A percentile compares a stretch with the other conserved stretches of the same genome.
Conservation (phyloP, 495 filamentous ascomycete genomes). For the Xylona heveae region DNA sequence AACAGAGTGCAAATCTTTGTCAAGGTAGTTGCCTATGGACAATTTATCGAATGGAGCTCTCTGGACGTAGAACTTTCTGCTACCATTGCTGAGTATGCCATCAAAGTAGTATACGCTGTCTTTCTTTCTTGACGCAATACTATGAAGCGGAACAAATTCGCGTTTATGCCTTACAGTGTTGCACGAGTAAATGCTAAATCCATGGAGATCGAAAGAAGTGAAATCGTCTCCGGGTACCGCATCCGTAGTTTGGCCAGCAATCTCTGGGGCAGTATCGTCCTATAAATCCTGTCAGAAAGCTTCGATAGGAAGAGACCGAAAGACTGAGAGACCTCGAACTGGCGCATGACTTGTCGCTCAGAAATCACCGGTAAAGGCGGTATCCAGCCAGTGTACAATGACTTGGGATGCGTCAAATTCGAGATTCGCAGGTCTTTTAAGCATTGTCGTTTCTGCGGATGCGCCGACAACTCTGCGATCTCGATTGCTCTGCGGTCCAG, state of each 20-base stretch:
- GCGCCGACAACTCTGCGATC: no score
- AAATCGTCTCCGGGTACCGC: slow-evolving; percentile 2
- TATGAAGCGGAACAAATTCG: slow-evolving; percentile 31
- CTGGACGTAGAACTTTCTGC: slow-evolving; percentile 23
- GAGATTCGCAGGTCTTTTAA: no score
- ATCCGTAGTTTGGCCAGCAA: no score
- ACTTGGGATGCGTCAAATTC: slow-evolving; percentile 15
- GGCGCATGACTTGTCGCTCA: slow-evolving; percentile 11
- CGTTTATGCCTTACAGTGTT: slow-evolving; percentile 13
- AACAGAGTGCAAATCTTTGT: slow-evolving; percentile 19
- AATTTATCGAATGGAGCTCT: slow-evolving; percentile 30
- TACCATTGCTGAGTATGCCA: slow-evolving; percentile 30
- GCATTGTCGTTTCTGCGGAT: no score
- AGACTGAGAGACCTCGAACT: slow-evolving; percentile 6
- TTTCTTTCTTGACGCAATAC: slow-evolving; percentile 18
- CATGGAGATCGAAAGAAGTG: slow-evolving; percentile 2
- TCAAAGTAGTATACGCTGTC: slow-evolving; percentile 28
- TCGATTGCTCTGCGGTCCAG: no score
- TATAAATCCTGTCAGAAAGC: no score
- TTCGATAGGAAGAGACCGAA: no score
- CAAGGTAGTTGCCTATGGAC: slow-evolving; percentile 44
- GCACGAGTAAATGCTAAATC: slow-evolving; percentile 9
- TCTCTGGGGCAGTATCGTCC: no score
- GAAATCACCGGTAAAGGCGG: slow-evolving; percentile 10
- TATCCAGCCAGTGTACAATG: slow-evolving; percentile 13